Conservation (phyloP, 192 early-diverging fungal genomes). For the Umbelopsis sp. region DNA sequence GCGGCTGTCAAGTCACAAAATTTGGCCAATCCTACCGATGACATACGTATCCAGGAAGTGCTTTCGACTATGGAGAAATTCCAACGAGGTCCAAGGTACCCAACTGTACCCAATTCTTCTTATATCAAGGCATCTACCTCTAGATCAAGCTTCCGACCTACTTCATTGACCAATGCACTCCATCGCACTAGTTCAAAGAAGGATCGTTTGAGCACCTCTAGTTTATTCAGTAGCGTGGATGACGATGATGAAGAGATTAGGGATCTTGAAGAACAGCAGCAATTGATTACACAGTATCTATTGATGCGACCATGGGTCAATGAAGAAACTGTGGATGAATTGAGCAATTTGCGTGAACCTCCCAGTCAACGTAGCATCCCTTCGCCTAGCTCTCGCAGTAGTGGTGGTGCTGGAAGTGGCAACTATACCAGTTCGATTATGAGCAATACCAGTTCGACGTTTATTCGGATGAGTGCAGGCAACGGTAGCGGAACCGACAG, state of each 20-base stretch:
- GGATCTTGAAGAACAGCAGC: slow-evolving; percentile 57
- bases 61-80: slow-evolving; percentile 58
- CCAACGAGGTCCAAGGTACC: slow-evolving; percentile 63
- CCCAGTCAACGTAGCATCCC: slow-evolving; percentile 39
- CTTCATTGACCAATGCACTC: slow-evolving; percentile 54
- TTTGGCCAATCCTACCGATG: slow-evolving; percentile 30
- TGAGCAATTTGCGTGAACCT: slow-evolving; percentile 68
- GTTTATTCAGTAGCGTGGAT: slow-evolving; percentile 26
- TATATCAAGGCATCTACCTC: slow-evolving; percentile 55
- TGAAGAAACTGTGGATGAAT: slow-evolving; percentile 78
- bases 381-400: slow-evolving; percentile 5
- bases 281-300: slow-evolving; percentile 70
- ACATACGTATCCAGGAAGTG: slow-evolving; percentile 66
- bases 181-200: slow-evolving; percentile 51
- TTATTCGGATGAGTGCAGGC: slow-evolving; percentile 26
- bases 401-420: slow-evolving; percentile 25
- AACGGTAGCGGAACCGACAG: slow-evolving; percentile 35
- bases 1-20: slow-evolving; percentile 60
- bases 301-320: slow-evolving; percentile 68
- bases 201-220: slow-evolving; percentile 24
- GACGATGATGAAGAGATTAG: slow-evolving; percentile 59
- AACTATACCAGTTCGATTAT: slow-evolving; percentile 31
- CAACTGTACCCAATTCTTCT: slow-evolving; percentile 40
- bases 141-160: slow-evolving; percentile 57
- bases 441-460: slow-evolving; percentile 34